Base-by-base conservation (phyloP, 2,329 filamentous ascomycete genomes). In the Aspergillus fischeri region DNA sequence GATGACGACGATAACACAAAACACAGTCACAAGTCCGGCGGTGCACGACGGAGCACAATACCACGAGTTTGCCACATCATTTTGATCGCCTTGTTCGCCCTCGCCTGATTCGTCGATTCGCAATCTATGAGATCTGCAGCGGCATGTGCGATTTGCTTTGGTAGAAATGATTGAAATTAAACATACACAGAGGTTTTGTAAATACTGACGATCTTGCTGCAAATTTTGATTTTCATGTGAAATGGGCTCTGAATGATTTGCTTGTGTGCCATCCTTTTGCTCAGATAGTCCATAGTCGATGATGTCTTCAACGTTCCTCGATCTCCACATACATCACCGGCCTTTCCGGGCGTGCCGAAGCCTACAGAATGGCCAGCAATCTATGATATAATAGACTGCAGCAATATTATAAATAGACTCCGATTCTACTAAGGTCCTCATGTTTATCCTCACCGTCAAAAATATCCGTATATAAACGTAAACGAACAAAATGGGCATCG, bases 401-500 rank as follows among this genome's bases (percentile, higher is more conserved):
- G 32, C 32, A 7, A 38, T 7, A 38, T 38, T 17, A 6, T 38
- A 38, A 17, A 38, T 38, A 38, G 14, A n/a, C 14, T 7, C 4
- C 0, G 14, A 38, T 38, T 45, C 42, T 24, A 9, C 21, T 5
- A 45, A 21, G 20, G 42, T 45, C 17, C 42, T 24, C 42, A 45
- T 21, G 21, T 35, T 7, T 3, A 38, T 38, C 14, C 3, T 17
- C 4, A 17, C 4, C 32, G 7, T 38, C 42, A 4, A 11, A 14
- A 11, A 45, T 45, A 20, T 14, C 3, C 7, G 8, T 4, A 32
- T 14, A 51, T 14, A 28, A 25, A 24, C 35, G 10, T 6, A 28
- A 25, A 27, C 44, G 8, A 21, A 25, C 35, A 62, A 11, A 21
- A 70, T 70, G 67, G 38, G 62, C 3, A 63, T 69, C 52, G 62